Conservation (phyloP, 78 protist genomes). For the Emiliania huxleyi region DNA sequence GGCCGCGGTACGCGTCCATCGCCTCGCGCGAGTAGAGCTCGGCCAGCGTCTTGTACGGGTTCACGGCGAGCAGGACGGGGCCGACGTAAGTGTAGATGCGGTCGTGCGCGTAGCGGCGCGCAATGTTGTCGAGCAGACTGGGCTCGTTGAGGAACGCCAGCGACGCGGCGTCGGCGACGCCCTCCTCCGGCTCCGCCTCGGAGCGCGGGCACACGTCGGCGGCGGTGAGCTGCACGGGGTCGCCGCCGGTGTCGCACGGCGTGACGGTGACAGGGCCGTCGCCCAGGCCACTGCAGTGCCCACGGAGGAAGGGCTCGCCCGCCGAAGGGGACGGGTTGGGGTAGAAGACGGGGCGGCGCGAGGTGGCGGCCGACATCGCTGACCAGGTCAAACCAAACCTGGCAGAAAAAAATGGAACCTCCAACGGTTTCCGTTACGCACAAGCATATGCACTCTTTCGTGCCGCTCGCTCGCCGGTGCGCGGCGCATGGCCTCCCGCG, state of each 20-base stretch:
- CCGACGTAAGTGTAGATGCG: constrained; percentile 31
- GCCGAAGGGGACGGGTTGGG: not conserved
- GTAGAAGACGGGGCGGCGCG: not conserved
- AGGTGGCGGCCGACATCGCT: too few species aligned
- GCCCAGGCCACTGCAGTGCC: not conserved
- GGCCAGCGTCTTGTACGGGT: constrained; percentile 12
- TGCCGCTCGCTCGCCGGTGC: too few species aligned
- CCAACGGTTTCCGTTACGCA: too few species aligned
- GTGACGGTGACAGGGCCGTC: not conserved
- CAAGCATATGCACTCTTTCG: too few species aligned
- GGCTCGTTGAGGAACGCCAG: not conserved
- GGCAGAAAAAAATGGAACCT: too few species aligned
- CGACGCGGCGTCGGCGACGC: not conserved
- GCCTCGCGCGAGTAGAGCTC: not conserved
- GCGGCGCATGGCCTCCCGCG: too few species aligned
- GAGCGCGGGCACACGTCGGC: not conserved
- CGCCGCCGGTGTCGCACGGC: not conserved
- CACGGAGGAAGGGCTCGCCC: not conserved
- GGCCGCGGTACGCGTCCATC: not conserved
- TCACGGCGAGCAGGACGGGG: constrained; percentile 37
- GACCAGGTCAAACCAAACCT: too few species aligned
- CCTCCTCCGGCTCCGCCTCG: not conserved
- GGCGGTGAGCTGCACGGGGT: not conserved
- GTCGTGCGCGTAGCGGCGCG: not conserved
- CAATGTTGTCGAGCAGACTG: not conserved